Percentiles rank a stretch among this genome's conserved stretches.
Conservation (phyloP, 805 yeast genomes). For the Saccharomyces kudriavzevii region DNA sequence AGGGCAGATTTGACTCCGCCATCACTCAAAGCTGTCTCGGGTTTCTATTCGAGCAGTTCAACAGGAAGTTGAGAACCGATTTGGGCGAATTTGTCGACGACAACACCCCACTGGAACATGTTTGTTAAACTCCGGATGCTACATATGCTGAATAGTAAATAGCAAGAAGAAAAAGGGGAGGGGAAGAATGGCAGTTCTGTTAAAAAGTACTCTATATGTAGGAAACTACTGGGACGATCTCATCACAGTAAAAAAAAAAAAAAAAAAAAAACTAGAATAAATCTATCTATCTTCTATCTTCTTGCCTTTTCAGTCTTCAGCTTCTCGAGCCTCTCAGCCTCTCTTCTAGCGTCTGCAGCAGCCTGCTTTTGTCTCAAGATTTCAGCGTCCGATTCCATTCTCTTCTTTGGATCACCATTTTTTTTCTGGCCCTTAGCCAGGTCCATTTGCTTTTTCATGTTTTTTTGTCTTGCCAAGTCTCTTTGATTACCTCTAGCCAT, state of each 20-base stretch:
- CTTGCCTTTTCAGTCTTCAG: slow-evolving; percentile 12
- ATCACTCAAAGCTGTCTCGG: slow-evolving; percentile 59
- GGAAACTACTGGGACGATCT: background rate
- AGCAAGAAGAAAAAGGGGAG: background rate
- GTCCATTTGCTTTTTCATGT: slow-evolving; percentile 69
- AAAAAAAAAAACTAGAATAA: too few species aligned
- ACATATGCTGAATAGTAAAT: background rate
- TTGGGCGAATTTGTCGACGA: slow-evolving; percentile 56
- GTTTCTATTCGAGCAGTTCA: slow-evolving; percentile 62
- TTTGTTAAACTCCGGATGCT: slow-evolving; percentile 38
- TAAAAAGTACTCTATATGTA: background rate
- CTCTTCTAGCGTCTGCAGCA: slow-evolving; percentile 34
- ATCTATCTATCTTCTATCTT: too few species aligned
- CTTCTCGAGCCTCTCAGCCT: slow-evolving; percentile 24
- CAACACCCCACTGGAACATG: slow-evolving; percentile 46
- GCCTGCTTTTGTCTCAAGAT: slow-evolving; percentile 84
- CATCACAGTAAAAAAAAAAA: background rate
- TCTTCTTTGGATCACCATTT: slow-evolving; percentile 75
- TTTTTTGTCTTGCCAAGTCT: slow-evolving; percentile 86
- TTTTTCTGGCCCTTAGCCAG: slow-evolving; percentile 51
- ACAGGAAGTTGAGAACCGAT: slow-evolving; percentile 57
- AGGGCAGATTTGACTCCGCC: slow-evolving; percentile 79
- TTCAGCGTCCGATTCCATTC: slow-evolving; percentile 86
- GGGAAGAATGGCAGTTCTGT: background rate
- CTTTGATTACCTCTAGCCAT: slow-evolving; percentile 98